A percentile compares a stretch with the other conserved stretches of the same genome.
phyloP scores from a whole-genome alignment of 2,329 filamentous ascomycete genomes.

The Rutstroemia sp. region DNA sequence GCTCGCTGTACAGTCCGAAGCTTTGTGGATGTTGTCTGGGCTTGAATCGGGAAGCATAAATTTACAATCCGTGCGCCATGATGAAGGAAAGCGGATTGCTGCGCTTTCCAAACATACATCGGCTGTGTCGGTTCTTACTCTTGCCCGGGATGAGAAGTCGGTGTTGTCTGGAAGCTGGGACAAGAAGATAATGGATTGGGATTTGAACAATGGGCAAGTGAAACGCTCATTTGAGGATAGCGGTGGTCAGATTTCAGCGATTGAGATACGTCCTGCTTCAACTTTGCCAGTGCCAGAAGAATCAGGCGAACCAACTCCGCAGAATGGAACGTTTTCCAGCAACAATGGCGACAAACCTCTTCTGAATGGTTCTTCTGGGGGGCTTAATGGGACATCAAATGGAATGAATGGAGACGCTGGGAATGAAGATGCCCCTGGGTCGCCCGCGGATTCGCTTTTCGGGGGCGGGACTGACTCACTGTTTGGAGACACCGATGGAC shows the following conservation, averaged over 20 bases:
- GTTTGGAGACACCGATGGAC: slow-evolving; percentile 70
- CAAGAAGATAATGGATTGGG: slow-evolving; percentile 90
- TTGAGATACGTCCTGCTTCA: slow-evolving; percentile 76
- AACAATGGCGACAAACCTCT: slow-evolving; percentile 58
- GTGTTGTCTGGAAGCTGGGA: slow-evolving; percentile 95
- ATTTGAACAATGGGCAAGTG: slow-evolving; percentile 76
- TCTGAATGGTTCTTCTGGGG: slow-evolving; percentile 43
- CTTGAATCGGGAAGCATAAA: slow-evolving; percentile 90
- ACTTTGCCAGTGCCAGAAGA: slow-evolving; percentile 69
- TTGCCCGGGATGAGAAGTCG: slow-evolving; percentile 78
- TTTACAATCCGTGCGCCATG: slow-evolving; percentile 84
- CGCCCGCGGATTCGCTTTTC: slow-evolving; percentile 67
- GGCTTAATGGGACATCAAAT: slow-evolving; percentile 32
- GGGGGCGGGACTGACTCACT: slow-evolving; percentile 75
- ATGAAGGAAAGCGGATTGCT: slow-evolving; percentile 85
- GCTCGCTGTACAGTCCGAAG: slow-evolving; percentile 81
- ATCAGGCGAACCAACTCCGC: slow-evolving; percentile 48
- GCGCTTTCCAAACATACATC: slow-evolving; percentile 79
- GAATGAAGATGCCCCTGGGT: slow-evolving; percentile 51
- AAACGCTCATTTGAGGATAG: slow-evolving; percentile 70
- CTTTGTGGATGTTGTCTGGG: slow-evolving; percentile 85
- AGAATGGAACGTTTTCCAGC: slow-evolving; percentile 66
- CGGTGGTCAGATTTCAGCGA: slow-evolving; percentile 76
- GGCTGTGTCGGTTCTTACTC: slow-evolving; percentile 78
- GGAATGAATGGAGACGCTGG: slow-evolving; percentile 30